Evolutionary conservation across 2,329 filamentous ascomycete genomes (phyloP), one percentile per base, ranked within the genome.

Genomic region (Sporothrix schenckii): DNA sequence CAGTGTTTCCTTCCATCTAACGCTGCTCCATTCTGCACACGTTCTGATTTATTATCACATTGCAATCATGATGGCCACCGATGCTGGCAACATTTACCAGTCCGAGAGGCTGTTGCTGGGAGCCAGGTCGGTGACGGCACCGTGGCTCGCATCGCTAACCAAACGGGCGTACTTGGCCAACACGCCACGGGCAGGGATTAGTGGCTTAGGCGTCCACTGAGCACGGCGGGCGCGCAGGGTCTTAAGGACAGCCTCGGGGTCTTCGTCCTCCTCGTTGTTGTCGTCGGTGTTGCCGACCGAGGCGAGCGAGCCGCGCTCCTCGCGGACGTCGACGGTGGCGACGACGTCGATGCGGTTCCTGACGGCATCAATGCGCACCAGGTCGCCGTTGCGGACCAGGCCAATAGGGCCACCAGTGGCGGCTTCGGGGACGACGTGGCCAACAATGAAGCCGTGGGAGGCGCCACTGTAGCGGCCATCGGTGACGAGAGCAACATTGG

Each of bases 391-490:
- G 75, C 83, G 78, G 2, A 97, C 92, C 6, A 97, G 82, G 0
- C 91, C 94, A 77, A 98, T 93, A 0, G 94, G 94, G 0, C 94
- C 94, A 19, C 94, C 94, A 1, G 91, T 90, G 1, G 92, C 92
- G 0, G 94, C 94, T 80, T 98, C 94, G 2, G 94, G 94, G 2
- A 92, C 91, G 16, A 97, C 92, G 77, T 97, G 94, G 0, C 94
- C 94, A 19, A 98, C 92, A 76, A 97, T 95, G 80, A 97, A 97
- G 0, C 93, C 93, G 79, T 97, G 94, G 69, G 87, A 91, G 2
- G 93, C 94, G 44, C 94, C 94, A 61, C 88, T 91, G 80, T 97
- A 98, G 60, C 94, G 84, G 0, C 94, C 94, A 78, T 98, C 94
- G 0, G 94, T 98, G 65, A 98, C 92, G 16, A 98, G 86, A 0